Conservation (phyloP, 2,329 filamentous ascomycete genomes). For the Scytalidium lignicola region DNA sequence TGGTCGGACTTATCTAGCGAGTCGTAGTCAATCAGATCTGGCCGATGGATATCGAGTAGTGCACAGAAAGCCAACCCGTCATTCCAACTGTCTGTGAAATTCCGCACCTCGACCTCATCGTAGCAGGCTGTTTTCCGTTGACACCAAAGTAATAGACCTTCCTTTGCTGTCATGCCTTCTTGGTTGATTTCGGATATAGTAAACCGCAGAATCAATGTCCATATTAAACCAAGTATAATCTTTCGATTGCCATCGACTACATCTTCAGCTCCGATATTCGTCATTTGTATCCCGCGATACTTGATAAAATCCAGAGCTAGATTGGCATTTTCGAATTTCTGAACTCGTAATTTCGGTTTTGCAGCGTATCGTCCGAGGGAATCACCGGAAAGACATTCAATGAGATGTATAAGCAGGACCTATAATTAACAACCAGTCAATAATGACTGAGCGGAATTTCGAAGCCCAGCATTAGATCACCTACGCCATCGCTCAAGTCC, state of each 20-base stretch:
- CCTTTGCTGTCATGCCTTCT: conserved; percentile 96
- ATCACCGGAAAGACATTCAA: conserved; percentile 92
- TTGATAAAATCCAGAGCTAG: conserved; percentile 92
- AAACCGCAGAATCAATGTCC: conserved; percentile 96
- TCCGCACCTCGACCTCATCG: conserved; percentile 89
- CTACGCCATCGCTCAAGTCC: conserved; percentile 89
- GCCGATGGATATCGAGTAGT: conserved; percentile 90
- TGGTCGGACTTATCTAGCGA: conserved; percentile 90
- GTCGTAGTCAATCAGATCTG: conserved; percentile 96
- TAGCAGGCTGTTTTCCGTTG: conserved; percentile 98
- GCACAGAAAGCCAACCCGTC: conserved; percentile 96
- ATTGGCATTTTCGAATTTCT: conserved; percentile 98
- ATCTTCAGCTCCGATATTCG: conserved; percentile 97
- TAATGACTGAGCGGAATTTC: background rate
- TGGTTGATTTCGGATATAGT: conserved; percentile 99
- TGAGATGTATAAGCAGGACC: conserved; percentile 93
- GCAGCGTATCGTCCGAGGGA: conserved; percentile 95
- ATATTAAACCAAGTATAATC: conserved; percentile 95
- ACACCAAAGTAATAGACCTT: conserved; percentile 92
- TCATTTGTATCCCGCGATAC: conserved; percentile 87
- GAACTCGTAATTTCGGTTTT: conserved; percentile 91
- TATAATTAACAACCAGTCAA: conserved; percentile 32
- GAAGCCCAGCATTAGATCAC: conserved; percentile 31
- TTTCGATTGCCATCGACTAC: conserved; percentile 97
- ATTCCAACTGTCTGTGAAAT: conserved; percentile 97